phyloP scores from a whole-genome alignment of 179 eudicot genomes.

The Actinidia arguta region DNA sequence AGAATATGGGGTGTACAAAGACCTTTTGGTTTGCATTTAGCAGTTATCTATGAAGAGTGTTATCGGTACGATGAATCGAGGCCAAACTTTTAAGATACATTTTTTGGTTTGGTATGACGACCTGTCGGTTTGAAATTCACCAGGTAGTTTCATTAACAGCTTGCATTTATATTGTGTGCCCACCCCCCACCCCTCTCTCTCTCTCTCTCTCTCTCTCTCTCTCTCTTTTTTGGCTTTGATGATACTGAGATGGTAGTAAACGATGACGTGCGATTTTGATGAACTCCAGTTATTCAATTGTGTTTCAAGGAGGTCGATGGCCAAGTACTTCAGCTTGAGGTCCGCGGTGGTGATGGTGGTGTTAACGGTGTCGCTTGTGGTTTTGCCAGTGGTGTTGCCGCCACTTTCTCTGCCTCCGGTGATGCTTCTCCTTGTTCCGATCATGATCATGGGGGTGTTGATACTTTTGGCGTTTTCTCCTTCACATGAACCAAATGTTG shows the following conservation, averaged over 20 bases:
- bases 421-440: constrained; percentile 24
- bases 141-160: not conserved
- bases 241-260: not conserved
- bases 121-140: not conserved
- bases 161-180: not conserved
- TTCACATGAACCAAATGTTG: constrained; percentile 19
- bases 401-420: constrained; percentile 28
- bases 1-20: no score
- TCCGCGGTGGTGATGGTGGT: constrained; percentile 13
- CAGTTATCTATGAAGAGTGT: no score
- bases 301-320: not conserved
- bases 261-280: not conserved
- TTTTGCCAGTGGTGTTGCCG: constrained; percentile 29
- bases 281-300: not conserved
- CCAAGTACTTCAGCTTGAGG: constrained; percentile 4
- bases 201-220: not conserved
- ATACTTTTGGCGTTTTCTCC: constrained; percentile 24
- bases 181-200: no score
- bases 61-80: constrained; percentile 2
- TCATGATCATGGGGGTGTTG: constrained; percentile 22
- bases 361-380: constrained; percentile 20
- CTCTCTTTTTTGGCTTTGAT: not conserved
- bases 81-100: not conserved
- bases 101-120: not conserved
- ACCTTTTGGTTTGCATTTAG: no score